Evolutionary conservation across 306 rosid species (phyloP), one percentile per base, ranked within the genome.

Genomic region (Corylus americana): DNA sequence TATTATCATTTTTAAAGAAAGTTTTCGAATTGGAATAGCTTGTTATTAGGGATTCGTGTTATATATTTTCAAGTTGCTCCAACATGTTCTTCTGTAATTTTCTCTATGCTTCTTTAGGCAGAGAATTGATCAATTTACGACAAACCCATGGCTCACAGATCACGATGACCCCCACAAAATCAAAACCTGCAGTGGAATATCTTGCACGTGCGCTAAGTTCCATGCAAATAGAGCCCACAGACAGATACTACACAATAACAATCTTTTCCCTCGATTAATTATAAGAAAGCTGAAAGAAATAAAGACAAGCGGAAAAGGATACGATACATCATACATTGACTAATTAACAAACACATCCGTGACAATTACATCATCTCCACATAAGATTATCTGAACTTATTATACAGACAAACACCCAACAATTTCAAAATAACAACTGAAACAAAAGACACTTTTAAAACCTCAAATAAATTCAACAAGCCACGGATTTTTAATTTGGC

Each of bases 191-290:
- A 71, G 63, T 78, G 73, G 92, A 92, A 90, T 87, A 90, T 76
- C 16, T 84, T 76, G 86, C 91, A 90, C 91, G 90, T 92, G 90
- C 89, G 70, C 80, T 77, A 87, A 78, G 78, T 83, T 86, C 92
- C 94, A 87, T 78, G 83, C 85, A 78, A 79, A 77, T 84, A 83
- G 79, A 80, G 78, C 75, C 89, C 73, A 66, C 71, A 70, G 69
- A 71, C 76, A 42, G 45, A 5, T 42, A 6, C 45, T 42, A 84
- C 42, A 77, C 62, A 77, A 3, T 49, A 12, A 49, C 53, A 49
- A 49, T 42, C 45, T 42, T 42, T 87, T 75, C 78, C 74, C 78
- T 53, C 50, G 59, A 61, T 78, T 73, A 22, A 22, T 22, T 70
- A 31, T 13, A 75, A 58, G 62, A 74, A 74, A 63, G 79, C 62